A percentile compares a stretch with the other conserved stretches of the same genome.
These are phyloP conservation scores for Udeniomyces megalosporus DNA, from an alignment of 768 basidiomycete genomes.

Conservation along the genomic window DNA sequence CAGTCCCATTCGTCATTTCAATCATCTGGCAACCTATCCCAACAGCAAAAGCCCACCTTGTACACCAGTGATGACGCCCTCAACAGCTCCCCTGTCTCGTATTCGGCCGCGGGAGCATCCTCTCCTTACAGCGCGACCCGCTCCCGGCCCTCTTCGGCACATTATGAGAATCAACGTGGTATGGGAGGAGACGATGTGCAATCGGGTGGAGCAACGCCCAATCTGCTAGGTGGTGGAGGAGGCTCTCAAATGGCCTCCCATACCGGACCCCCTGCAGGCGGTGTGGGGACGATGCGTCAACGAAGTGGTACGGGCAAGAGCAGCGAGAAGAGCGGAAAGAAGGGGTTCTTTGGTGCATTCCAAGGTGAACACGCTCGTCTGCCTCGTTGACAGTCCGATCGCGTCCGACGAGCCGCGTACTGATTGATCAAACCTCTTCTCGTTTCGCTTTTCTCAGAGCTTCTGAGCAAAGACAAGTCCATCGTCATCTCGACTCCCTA, in stretches of 20 bases:
- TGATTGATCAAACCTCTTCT: background rate
- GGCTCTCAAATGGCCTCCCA: background rate
- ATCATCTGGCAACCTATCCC: background rate
- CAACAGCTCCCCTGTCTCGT: background rate
- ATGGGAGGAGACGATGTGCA: background rate
- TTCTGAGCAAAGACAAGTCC: slow-evolving; percentile 14
- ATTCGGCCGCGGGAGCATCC: background rate
- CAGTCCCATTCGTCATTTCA: background rate
- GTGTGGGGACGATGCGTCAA: background rate
- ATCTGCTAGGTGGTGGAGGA: background rate
- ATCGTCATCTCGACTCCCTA: slow-evolving; percentile 90
- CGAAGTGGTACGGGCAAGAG: slow-evolving; percentile 2
- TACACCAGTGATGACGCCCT: background rate
- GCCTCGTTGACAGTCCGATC: background rate
- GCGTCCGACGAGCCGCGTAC: background rate
- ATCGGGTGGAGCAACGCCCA: background rate
- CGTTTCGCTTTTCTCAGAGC: slow-evolving; percentile 1
- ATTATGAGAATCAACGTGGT: background rate
- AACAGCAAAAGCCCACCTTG: background rate
- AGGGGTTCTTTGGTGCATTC: slow-evolving; percentile 12
- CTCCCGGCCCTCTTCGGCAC: background rate
- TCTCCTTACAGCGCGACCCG: background rate
- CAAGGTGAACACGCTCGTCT: background rate
- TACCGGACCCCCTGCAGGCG: background rate
- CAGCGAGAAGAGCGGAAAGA: slow-evolving; percentile 3